These are phyloP conservation scores for Flueggea neowawraea DNA, from an alignment of 441 rosid species.

Conservation along the genomic window DNA sequence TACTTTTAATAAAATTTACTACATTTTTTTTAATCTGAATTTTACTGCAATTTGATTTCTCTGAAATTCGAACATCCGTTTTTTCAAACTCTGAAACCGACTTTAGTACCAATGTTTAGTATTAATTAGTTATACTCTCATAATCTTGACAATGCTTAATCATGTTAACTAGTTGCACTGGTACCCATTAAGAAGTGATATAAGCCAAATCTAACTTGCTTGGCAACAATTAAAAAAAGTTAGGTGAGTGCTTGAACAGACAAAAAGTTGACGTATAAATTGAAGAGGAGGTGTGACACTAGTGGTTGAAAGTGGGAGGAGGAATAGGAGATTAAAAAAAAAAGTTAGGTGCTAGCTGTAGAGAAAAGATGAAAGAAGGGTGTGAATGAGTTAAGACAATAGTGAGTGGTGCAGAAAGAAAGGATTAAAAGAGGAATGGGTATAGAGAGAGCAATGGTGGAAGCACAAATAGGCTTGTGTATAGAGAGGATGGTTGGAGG, in stretches of 20 bases:
- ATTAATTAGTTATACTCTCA: background rate
- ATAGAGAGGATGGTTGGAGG: constrained; percentile 11
- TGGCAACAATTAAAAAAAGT: background rate
- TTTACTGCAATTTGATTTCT: background rate
- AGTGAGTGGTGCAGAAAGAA: no score
- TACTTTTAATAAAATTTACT: background rate
- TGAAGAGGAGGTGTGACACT: constrained; percentile 1
- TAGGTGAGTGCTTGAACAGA: constrained; percentile 10
- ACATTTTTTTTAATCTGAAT: no score
- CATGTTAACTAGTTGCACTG: background rate
- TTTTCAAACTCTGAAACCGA: no score
- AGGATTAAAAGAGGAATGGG: no score
- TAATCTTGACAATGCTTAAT: background rate
- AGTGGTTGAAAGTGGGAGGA: background rate
- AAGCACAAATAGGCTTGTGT: background rate
- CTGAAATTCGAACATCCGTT: background rate
- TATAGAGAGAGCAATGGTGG: background rate
- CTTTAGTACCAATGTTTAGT: background rate
- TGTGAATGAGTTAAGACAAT: no score
- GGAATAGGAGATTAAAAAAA: background rate
- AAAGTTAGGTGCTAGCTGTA: background rate
- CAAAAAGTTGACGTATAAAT: constrained; percentile 5
- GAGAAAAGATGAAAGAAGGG: background rate
- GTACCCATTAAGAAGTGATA: background rate
- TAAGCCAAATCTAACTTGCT: background rate